Evolutionary conservation across 345 rosid genomes (phyloP).

Genomic region (Acer campestre): DNA sequence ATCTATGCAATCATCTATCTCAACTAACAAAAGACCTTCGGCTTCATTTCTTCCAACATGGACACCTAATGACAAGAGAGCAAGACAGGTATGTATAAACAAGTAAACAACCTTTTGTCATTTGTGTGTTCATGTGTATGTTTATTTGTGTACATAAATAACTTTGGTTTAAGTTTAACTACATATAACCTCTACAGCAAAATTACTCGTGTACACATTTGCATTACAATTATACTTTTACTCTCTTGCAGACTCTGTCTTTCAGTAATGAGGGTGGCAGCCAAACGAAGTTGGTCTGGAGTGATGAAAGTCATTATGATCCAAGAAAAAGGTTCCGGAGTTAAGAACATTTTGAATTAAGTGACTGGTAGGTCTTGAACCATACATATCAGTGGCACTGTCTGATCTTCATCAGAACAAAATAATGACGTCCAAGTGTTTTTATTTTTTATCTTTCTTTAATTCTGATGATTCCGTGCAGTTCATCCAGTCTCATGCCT

Average conservation of each 20-base stretch:
- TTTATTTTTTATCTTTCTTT: background rate
- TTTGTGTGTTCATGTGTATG: background rate
- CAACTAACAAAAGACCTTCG: constrained; percentile 37
- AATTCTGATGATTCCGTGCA: constrained; percentile 5
- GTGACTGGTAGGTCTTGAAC: constrained; percentile 8
- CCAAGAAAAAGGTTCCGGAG: constrained; percentile 33
- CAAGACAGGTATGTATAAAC: constrained; percentile 51
- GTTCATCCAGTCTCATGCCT: constrained; percentile 8
- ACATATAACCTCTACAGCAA: background rate
- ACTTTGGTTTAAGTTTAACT: background rate
- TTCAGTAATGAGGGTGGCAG: constrained; percentile 55
- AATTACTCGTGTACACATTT: background rate
- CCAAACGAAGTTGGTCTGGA: constrained; percentile 87
- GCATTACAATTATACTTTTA: background rate
- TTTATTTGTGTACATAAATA: background rate
- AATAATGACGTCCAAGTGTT: background rate
- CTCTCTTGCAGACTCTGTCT: constrained; percentile 61
- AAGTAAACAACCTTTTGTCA: constrained; percentile 1
- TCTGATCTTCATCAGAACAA: constrained; percentile 1
- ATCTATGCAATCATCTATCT: constrained; percentile 38
- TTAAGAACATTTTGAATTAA: constrained; percentile 11
- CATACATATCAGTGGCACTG: background rate
- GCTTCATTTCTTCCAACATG: constrained; percentile 43
- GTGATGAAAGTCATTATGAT: constrained; percentile 37
- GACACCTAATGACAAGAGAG: constrained; percentile 80